Percentiles rank a stretch among this genome's conserved stretches.
phyloP scores from a whole-genome alignment of 805 yeast genomes.

The Saccharomyces eubayanus region DNA sequence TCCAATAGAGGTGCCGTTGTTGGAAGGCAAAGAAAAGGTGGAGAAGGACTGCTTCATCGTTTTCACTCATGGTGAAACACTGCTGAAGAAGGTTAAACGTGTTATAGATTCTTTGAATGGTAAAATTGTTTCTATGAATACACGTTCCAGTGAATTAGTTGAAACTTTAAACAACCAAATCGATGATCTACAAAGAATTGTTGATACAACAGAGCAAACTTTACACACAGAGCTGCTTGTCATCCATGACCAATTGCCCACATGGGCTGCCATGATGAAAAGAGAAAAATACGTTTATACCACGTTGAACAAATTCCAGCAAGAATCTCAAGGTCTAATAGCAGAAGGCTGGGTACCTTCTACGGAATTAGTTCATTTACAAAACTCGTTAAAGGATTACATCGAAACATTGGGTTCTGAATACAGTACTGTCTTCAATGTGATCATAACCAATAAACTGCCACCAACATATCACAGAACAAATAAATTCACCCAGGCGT shows the following conservation, averaged over 20 bases:
- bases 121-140: constrained; percentile 40
- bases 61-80: constrained; percentile 80
- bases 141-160: constrained; percentile 34
- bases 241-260: constrained; percentile 62
- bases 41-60: constrained; percentile 74
- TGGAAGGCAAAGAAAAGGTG: constrained; percentile 42
- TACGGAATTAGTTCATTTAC: constrained; percentile 60
- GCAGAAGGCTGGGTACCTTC: constrained; percentile 98
- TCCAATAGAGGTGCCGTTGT: constrained; percentile 62
- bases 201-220: constrained; percentile 58
- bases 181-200: constrained; percentile 50
- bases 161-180: constrained; percentile 40
- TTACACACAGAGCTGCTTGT: constrained; percentile 70
- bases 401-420: constrained; percentile 28
- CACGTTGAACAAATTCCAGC: constrained; percentile 69
- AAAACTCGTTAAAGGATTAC: constrained; percentile 50
- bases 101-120: constrained; percentile 91
- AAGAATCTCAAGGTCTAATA: constrained; percentile 73
- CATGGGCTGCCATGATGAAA: constrained; percentile 61
- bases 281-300: constrained; percentile 80
- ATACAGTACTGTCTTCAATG: constrained; percentile 48
- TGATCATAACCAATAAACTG: constrained; percentile 65
- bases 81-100: constrained; percentile 63
- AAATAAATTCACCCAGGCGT: constrained; percentile 90
- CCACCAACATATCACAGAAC: constrained; percentile 95